Base-by-base conservation (phyloP, 306 rosid species). In the Medicago truncatula region DNA sequence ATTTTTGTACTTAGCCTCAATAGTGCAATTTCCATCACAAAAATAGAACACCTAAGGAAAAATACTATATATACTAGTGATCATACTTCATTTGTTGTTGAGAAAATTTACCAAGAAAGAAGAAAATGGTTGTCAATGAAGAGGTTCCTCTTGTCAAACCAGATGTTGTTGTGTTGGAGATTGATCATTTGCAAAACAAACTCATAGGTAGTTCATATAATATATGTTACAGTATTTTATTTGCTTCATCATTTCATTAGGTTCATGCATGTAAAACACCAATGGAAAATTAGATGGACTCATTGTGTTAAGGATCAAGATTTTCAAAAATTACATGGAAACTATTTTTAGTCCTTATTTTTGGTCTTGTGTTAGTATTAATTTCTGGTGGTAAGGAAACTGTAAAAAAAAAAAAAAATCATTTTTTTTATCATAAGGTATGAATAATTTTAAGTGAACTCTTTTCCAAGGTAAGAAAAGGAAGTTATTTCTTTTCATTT, bases 141-240 rank as follows among this genome's bases (percentile, higher is more conserved):
- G 96, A 87, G 60, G 74, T 76, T 52, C 79, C 82, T n/a, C 78
- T 81, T 70, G 77, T 82, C 47, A 88, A 81, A 54, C 78, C 87
- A 23, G 90, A 85, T 84, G 88, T 90, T 23, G 73, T 92, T 71
- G 82, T 81, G 57, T 84, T 90, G 70, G 88, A 94, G 89, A 87
- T 94, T 82, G 80, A 90, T 78, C 88, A 88, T 56, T 74, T 95
- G 81, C 87, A 92, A 73, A 87, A 90, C 81, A 86, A 84, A 44
- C 89, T 90, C 71, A 75, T 50, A 89, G 97, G 98, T 58, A 50
- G 57, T 50, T 50, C 57, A n/a, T n/a, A 50, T 50, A n/a, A 14
- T 49, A 49, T 49, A 3, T 6, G 0, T n/a, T 17, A 16, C 6
- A 7, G 14, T 20, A 36, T 34, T 34, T 34, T 34, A 34, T 34